Conservation (phyloP, 371 early-diverging fungal species). For the Nematocida sp. region DNA sequence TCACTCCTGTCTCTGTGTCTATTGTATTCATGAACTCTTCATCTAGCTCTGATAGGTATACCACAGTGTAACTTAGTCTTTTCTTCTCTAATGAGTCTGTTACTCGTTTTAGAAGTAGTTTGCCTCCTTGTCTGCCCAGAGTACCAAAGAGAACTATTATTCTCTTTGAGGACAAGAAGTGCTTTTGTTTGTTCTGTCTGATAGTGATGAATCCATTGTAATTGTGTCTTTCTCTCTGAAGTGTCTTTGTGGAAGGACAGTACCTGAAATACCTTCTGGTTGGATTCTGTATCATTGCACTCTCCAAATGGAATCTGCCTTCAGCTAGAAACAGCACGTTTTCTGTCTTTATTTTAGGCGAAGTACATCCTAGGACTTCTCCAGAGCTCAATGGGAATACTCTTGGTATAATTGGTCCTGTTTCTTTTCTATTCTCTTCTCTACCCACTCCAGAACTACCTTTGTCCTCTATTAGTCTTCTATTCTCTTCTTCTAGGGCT, state of each 20-base stretch:
- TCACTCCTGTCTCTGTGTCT: conserved; percentile 66
- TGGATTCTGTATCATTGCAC: conserved; percentile 96
- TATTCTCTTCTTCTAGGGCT: conserved; percentile 59
- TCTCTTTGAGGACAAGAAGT: conserved; percentile 65
- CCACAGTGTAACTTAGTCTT: conserved; percentile 68
- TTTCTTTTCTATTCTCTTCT: neutral
- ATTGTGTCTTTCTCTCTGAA: conserved; percentile 84
- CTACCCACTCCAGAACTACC: neutral
- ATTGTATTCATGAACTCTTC: conserved; percentile 60
- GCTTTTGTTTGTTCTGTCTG: conserved; percentile 68
- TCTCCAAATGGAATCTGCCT: conserved; percentile 96
- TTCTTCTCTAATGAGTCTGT: conserved; percentile 58
- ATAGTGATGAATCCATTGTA: conserved; percentile 78
- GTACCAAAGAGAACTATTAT: conserved; percentile 86
- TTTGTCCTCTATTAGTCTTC: conserved; percentile 62
- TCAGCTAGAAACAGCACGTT: conserved; percentile 72
- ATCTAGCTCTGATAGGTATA: conserved; percentile 61
- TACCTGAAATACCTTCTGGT: conserved; percentile 80
- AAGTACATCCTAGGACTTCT: conserved; percentile 96
- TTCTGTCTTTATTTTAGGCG: conserved; percentile 72
- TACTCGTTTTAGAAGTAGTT: conserved; percentile 72
- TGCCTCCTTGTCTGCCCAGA: conserved; percentile 92
- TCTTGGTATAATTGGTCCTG: conserved; percentile 69
- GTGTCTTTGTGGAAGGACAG: conserved; percentile 83
- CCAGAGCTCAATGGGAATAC: conserved; percentile 87